phyloP scores from a whole-genome alignment of 2,329 filamentous ascomycete genomes.

The Exophiala spinifera region DNA sequence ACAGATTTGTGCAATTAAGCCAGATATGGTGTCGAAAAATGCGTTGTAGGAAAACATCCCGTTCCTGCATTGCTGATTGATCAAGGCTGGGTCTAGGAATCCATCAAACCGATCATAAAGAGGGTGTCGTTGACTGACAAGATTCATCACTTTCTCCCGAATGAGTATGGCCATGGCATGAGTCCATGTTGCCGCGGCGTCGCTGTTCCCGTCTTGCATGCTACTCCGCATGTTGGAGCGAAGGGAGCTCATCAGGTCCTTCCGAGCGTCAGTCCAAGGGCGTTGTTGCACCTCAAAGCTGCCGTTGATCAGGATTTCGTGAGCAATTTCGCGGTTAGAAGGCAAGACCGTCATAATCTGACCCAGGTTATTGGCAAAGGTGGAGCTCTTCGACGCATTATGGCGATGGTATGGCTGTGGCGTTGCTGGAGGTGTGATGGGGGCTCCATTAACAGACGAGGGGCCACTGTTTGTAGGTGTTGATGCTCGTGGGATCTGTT shows the following conservation, averaged over 20 bases:
- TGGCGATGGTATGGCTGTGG: constrained; percentile 37
- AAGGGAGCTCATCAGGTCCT: constrained; percentile 51
- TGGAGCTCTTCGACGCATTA: constrained; percentile 38
- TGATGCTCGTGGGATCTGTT: constrained; percentile 28
- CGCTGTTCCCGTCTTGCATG: constrained; percentile 53
- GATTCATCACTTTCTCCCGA: constrained; percentile 57
- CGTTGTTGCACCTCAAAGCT: constrained; percentile 58
- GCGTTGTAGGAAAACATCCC: constrained; percentile 62
- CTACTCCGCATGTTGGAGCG: constrained; percentile 55
- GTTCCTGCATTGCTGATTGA: constrained; percentile 57
- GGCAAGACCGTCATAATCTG: constrained; percentile 60
- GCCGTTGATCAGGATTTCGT: constrained; percentile 63
- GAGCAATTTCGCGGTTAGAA: constrained; percentile 59
- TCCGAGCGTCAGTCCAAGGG: constrained; percentile 50
- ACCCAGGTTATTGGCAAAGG: constrained; percentile 40
- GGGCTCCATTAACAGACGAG: constrained; percentile 29
- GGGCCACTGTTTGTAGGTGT: constrained; percentile 24
- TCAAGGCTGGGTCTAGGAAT: constrained; percentile 57
- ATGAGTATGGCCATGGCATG: constrained; percentile 66
- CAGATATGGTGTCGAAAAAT: constrained; percentile 61
- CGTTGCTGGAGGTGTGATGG: constrained; percentile 29
- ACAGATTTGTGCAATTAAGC: constrained; percentile 61
- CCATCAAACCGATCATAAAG: constrained; percentile 61
- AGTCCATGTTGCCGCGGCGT: constrained; percentile 58
- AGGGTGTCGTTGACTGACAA: constrained; percentile 59